Evolutionary conservation across 805 yeast genomes (phyloP).

Genomic region (Grigorovia jiainica): DNA sequence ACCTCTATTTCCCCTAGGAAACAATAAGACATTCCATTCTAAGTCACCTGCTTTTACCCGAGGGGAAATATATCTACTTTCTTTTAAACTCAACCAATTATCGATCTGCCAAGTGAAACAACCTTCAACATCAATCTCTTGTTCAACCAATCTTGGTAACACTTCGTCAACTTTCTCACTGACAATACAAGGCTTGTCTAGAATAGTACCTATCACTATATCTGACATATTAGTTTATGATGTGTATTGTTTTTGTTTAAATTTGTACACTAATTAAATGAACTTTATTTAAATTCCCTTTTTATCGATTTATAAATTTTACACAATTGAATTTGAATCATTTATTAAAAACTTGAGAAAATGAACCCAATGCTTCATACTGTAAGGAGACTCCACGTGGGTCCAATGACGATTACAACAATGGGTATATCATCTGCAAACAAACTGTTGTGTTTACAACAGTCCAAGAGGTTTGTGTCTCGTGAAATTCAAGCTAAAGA

Average conservation of each 20-base stretch:
- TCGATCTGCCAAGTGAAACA: slow-evolving; percentile 44
- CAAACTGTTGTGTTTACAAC: not conserved
- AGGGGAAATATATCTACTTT: slow-evolving; percentile 33
- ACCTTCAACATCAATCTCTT: slow-evolving; percentile 21
- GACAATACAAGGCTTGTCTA: slow-evolving; percentile 14
- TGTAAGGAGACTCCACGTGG: no score
- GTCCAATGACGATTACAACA: no score
- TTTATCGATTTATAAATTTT: no score
- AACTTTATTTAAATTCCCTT: no score
- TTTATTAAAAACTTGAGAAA: no score
- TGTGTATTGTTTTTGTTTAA: not conserved
- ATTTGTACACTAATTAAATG: no score
- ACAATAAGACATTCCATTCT: slow-evolving; percentile 62
- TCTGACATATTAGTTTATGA: not conserved
- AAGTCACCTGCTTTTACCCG: slow-evolving; percentile 49
- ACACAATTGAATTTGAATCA: no score
- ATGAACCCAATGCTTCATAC: no score
- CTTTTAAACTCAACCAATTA: slow-evolving; percentile 38
- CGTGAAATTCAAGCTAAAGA: slow-evolving; percentile 36
- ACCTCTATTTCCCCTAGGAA: slow-evolving; percentile 65
- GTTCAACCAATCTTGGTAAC: slow-evolving; percentile 15
- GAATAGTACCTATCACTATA: slow-evolving; percentile 10
- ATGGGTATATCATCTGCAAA: not conserved
- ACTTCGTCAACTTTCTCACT: slow-evolving; percentile 17
- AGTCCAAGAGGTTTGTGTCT: slow-evolving; percentile 24